Percentiles rank a stretch among this genome's conserved stretches.
phyloP scores from a whole-genome alignment of 192 early-diverging fungal species.

The Lobulomyces angularis region DNA sequence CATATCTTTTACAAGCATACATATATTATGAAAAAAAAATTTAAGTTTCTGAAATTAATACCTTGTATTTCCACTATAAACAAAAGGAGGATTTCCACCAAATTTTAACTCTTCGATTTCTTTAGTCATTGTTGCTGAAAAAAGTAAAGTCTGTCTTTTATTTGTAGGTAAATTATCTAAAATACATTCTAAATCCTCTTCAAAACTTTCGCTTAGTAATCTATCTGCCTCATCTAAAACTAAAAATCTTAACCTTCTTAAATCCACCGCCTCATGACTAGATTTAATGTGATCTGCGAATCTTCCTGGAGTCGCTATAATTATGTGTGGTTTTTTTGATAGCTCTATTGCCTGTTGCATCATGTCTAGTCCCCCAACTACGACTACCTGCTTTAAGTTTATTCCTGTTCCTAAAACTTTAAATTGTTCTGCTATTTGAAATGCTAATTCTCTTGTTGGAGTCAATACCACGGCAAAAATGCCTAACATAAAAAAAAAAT shows the following conservation, averaged over 20 bases:
- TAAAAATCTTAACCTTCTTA: slow-evolving; percentile 65
- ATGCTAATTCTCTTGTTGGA: slow-evolving; percentile 92
- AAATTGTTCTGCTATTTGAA: slow-evolving; percentile 98
- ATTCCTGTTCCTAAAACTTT: slow-evolving; percentile 78
- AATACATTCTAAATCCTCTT: slow-evolving; percentile 66
- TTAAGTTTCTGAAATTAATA: slow-evolving; percentile 2
- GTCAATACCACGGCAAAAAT: slow-evolving; percentile 93
- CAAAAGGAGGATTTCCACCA: slow-evolving; percentile 19
- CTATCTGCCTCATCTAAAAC: slow-evolving; percentile 94
- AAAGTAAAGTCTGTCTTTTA: slow-evolving; percentile 83
- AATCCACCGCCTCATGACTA: slow-evolving; percentile 55
- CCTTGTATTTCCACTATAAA: slow-evolving; percentile 31
- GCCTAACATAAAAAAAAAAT: no score
- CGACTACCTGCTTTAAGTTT: slow-evolving; percentile 66
- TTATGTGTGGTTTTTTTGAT: slow-evolving; percentile 70
- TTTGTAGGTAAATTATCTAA: slow-evolving; percentile 57
- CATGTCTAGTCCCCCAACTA: slow-evolving; percentile 95
- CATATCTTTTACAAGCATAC: slow-evolving; percentile 18
- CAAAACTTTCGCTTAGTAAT: slow-evolving; percentile 74
- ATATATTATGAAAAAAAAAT: neutral
- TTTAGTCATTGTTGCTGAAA: slow-evolving; percentile 93
- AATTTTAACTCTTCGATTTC: slow-evolving; percentile 62
- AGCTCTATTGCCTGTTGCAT: slow-evolving; percentile 85
- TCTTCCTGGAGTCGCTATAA: slow-evolving; percentile 91
- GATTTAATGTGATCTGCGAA: slow-evolving; percentile 85